These are phyloP conservation scores for Pichia sp. DNA, from an alignment of 1,139 yeast species.

Conservation along the genomic window DNA sequence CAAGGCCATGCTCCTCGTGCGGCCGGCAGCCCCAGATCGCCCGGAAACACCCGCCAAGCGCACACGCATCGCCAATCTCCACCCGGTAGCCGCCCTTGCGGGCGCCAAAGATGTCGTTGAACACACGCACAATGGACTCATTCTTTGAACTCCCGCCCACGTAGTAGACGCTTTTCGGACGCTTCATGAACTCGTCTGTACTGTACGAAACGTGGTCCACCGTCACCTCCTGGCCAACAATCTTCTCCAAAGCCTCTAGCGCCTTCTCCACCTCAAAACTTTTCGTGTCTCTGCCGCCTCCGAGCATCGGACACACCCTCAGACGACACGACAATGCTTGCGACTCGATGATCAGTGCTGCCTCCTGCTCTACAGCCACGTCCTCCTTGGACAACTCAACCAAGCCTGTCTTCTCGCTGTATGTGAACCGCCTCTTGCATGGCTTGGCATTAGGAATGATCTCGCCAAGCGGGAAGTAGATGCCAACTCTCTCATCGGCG, in stretches of 20 bases:
- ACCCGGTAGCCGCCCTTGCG: slow-evolving; percentile 61
- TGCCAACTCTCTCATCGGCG: slow-evolving; percentile 44
- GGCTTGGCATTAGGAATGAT: slow-evolving; percentile 78
- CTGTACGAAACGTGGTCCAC: slow-evolving; percentile 51
- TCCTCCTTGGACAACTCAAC: slow-evolving; percentile 25
- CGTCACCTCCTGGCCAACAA: slow-evolving; percentile 38
- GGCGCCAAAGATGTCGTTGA: slow-evolving; percentile 71
- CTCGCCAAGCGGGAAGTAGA: slow-evolving; percentile 84
- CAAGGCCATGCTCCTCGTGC: slow-evolving; percentile 10
- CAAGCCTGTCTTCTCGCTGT: slow-evolving; percentile 33
- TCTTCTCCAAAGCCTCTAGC: slow-evolving; percentile 31
- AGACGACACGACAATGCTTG: slow-evolving; percentile 83
- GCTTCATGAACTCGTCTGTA: slow-evolving; percentile 40
- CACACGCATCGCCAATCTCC: slow-evolving; percentile 87
- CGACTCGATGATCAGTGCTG: slow-evolving; percentile 72
- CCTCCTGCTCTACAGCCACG: slow-evolving; percentile 54
- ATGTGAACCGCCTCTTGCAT: slow-evolving; percentile 48
- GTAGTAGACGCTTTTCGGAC: slow-evolving; percentile 70
- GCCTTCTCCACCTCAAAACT: neutral
- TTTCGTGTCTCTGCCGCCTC: slow-evolving; percentile 16
- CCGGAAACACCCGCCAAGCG: slow-evolving; percentile 88
- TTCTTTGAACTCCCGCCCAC: slow-evolving; percentile 93
- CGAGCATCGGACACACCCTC: slow-evolving; percentile 70
- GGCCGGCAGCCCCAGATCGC: slow-evolving; percentile 51
- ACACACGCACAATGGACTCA: slow-evolving; percentile 57